Percentiles rank a stretch among this genome's conserved stretches.
phyloP scores from a whole-genome alignment of 1,139 yeast genomes.

The Saccharomyces hybrid region DNA sequence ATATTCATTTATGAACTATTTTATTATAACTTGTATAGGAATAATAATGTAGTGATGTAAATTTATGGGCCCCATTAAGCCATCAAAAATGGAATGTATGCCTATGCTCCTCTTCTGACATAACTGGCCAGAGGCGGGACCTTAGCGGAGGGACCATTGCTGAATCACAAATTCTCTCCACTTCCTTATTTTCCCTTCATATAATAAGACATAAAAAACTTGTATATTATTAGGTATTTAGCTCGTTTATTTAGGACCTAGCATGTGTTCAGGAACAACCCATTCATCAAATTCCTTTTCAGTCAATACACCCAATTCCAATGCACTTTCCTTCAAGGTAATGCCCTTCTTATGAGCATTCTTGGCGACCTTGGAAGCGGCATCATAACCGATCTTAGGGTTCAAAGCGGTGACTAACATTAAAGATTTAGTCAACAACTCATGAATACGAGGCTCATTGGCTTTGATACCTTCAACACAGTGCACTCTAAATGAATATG shows the following conservation, averaged over 20 bases:
- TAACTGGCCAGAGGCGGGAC: neutral
- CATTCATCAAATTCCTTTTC: conserved; percentile 87
- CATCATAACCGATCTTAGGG: conserved; percentile 97
- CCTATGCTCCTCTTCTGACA: neutral
- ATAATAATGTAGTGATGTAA: neutral
- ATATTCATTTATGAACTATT: neutral
- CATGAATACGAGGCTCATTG: conserved; percentile 77
- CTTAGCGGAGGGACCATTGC: neutral
- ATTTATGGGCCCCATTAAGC: neutral
- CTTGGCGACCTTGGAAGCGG: conserved; percentile 95
- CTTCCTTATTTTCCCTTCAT: neutral
- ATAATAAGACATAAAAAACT: neutral
- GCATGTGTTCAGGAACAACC: conserved; percentile 97
- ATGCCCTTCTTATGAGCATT: conserved; percentile 97
- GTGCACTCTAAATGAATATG: conserved; percentile 80
- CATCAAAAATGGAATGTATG: too few species aligned
- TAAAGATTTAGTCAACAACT: conserved; percentile 84
- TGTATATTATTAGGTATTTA: neutral
- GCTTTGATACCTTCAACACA: conserved; percentile 94
- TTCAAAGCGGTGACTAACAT: conserved; percentile 98
- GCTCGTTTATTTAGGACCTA: conserved; percentile 63
- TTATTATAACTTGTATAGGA: too few species aligned
- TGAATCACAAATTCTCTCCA: neutral
- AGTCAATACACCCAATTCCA: conserved; percentile 78
- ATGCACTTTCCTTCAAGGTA: conserved; percentile 88